Base-by-base conservation (phyloP, 805 yeast species). In the Metschnikowia gruessii region DNA sequence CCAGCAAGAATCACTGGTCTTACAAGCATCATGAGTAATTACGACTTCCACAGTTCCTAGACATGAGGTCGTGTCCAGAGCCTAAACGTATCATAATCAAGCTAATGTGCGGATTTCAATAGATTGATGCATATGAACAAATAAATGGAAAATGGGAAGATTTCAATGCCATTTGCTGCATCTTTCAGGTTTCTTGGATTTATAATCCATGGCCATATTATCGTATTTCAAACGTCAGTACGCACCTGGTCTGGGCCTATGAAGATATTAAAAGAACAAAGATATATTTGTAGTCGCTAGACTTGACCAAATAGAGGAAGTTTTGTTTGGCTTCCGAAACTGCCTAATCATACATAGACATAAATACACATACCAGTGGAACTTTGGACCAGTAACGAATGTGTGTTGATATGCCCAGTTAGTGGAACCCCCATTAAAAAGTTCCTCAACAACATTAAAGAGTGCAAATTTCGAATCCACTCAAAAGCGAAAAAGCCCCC, bases 1-100 rank as follows among this genome's bases (percentile, higher is more conserved):
- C 51, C 45, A 16, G 49, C 45, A 39, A 62, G 65, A 42, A 50
- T 58, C 17, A 54, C 59, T 3, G 77, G 77, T 1, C 62, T 68
- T 47, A 63, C 70, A n/a, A 64, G 73, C 43, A 52, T 72, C 33
- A 70, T 72, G 76, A 61, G 69, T 45, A 72, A 72, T 49, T 54
- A 55, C 30, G 59, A 63, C 50, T 66, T 60, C 43, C 65, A 61
- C 43, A 35, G 43, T 19, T 21, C 35, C 11, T 29, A 39, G 42
- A 29, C 3, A 39, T 15, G 3, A 17, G 12, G 12, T 21, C 18
- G 11, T 18, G 18, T 18, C 30, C 10, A 12, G 12, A 21, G 28
- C 9, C 9, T 8, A 26, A 26, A 6, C 3, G 28, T 26, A 7
- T 26, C 28, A 26, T 26, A 21, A 21, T 21, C 24, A 21, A 21